Evolutionary conservation across 306 rosid species (phyloP).

Genomic region (Arachis stenosperma): DNA sequence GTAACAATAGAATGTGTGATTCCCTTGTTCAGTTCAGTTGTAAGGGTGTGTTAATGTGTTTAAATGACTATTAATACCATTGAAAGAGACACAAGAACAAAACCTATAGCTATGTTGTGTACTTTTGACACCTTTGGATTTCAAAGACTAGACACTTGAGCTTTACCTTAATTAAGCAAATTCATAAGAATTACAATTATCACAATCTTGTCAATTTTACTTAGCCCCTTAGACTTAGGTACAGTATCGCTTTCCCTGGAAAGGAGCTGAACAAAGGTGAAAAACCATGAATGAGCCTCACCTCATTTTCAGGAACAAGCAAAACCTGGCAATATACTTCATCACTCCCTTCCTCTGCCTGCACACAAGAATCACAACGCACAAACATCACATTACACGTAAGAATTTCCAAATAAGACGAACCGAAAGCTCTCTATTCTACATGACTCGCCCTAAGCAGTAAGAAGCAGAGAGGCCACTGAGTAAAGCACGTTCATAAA

Average conservation of each 20-base stretch:
- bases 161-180: constrained; percentile 11
- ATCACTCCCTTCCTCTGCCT: constrained; percentile 89
- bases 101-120: not conserved
- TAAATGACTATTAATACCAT: constrained; percentile 14
- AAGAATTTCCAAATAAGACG: constrained; percentile 3
- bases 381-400: not conserved
- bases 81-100: constrained; percentile 9
- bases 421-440: not conserved
- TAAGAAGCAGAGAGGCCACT: not conserved
- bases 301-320: constrained; percentile 83
- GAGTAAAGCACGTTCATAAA: not conserved
- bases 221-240: constrained; percentile 18
- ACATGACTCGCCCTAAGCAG: not conserved
- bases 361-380: constrained; percentile 28
- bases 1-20: not conserved
- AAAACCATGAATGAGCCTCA: constrained; percentile 42
- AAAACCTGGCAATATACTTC: constrained; percentile 84
- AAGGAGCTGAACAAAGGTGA: constrained; percentile 14
- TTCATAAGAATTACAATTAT: constrained; percentile 1
- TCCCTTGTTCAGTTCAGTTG: not conserved
- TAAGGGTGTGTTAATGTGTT: not conserved
- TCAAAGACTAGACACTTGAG: not conserved
- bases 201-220: not conserved
- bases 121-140: not conserved
- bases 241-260: constrained; percentile 18